Evolutionary conservation across 495 filamentous ascomycete species (phyloP).

Genomic region (Astrothelium macrocarpum): DNA sequence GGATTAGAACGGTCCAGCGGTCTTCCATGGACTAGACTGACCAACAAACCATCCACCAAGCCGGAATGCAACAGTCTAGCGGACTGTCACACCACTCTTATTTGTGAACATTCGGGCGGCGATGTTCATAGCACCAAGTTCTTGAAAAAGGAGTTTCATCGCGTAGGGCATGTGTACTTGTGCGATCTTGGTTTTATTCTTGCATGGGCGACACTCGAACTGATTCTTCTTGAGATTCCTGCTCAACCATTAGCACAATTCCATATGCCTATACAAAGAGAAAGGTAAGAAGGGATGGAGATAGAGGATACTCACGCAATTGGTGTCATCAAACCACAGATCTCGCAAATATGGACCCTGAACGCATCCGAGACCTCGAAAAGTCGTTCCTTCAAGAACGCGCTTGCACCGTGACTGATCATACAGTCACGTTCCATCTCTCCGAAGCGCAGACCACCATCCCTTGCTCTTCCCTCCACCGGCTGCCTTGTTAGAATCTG

Average conservation of each 20-base stretch:
- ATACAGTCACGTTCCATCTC: slow-evolving; percentile 99
- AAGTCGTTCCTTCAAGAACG: slow-evolving; percentile 93
- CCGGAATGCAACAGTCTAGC: slow-evolving; percentile 26
- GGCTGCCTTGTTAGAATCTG: slow-evolving; percentile 97
- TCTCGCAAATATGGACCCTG: slow-evolving; percentile 95
- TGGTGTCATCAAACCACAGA: slow-evolving; percentile 97
- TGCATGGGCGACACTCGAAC: slow-evolving; percentile 93
- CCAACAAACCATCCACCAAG: no score
- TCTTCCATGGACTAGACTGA: no score
- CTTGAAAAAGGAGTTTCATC: slow-evolving; percentile 97
- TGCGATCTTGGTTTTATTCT: slow-evolving; percentile 96
- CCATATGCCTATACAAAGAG: slow-evolving; percentile 11
- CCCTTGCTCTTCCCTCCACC: slow-evolving; percentile 94
- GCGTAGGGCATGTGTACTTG: slow-evolving; percentile 97
- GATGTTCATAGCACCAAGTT: slow-evolving; percentile 96
- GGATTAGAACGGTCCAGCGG: no score
- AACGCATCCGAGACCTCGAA: slow-evolving; percentile 98
- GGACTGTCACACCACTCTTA: slow-evolving; percentile 59
- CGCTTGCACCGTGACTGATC: slow-evolving; percentile 94
- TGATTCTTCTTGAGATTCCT: slow-evolving; percentile 91
- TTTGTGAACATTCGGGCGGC: slow-evolving; percentile 93
- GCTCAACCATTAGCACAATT: slow-evolving; percentile 23
- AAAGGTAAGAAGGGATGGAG: not conserved
- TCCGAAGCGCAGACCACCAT: slow-evolving; percentile 97
- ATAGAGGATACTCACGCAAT: slow-evolving; percentile 70